These are phyloP conservation scores for Paraurostyla sp. DNA, from an alignment of 73 alveolate genomes.

Conservation along the genomic window DNA sequence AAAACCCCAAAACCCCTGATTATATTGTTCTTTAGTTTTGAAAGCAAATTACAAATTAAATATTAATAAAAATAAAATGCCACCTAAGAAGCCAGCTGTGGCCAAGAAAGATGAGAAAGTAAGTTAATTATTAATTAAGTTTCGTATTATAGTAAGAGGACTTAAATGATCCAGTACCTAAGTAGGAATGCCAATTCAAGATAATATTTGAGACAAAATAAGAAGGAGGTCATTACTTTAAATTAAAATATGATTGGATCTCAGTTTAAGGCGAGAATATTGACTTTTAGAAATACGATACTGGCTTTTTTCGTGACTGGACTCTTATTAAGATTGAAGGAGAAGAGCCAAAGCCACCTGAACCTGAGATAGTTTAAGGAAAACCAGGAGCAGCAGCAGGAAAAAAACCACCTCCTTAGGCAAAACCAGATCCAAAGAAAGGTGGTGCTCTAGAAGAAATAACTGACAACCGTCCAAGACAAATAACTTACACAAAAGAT, in stretches of 20 bases:
- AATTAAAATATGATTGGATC: conserved; percentile 67
- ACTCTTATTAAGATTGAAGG: conserved; percentile 68
- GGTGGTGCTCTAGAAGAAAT: conserved; percentile 74
- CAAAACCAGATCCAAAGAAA: conserved; percentile 71
- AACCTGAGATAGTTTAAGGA: conserved; percentile 37
- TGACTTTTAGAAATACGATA: conserved; percentile 44
- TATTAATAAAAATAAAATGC: conserved; percentile 39
- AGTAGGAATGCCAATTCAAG: conserved; percentile 59
- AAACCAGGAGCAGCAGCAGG: conserved; percentile 54
- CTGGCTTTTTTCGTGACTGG: conserved; percentile 78
- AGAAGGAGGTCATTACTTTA: conserved; percentile 73
- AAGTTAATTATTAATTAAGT: background rate
- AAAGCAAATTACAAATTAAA: no score
- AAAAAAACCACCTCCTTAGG: conserved; percentile 62
- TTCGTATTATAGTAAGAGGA: conserved; percentile 36
- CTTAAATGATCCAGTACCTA: conserved; percentile 65
- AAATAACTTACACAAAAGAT: conserved; percentile 48
- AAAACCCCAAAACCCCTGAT: no score
- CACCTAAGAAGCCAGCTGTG: conserved; percentile 59
- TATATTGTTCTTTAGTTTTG: no score
- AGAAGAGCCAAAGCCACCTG: conserved; percentile 55
- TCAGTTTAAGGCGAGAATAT: conserved; percentile 17
- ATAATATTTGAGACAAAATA: conserved; percentile 56
- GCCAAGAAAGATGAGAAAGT: conserved; percentile 44
- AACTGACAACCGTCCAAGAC: conserved; percentile 69